Evolutionary conservation across 2,329 filamentous ascomycete species (phyloP).

Genomic region (Cordyceps cicadae): DNA sequence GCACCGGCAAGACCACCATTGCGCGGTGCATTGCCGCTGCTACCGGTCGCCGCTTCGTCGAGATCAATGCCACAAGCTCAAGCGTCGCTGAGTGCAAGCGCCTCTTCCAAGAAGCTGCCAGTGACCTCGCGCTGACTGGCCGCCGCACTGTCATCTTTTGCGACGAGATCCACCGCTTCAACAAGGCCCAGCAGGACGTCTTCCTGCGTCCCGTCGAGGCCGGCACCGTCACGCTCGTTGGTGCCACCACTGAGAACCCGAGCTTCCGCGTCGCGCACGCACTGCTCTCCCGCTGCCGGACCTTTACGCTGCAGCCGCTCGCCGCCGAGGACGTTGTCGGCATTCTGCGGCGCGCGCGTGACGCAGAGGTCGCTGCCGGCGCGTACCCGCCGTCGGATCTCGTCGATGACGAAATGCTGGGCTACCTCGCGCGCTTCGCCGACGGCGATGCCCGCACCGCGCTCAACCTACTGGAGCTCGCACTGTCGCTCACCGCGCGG

Average conservation of each 20-base stretch:
- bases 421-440: slow-evolving; percentile 75
- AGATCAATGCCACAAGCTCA: slow-evolving; percentile 88
- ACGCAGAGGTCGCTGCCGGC: slow-evolving; percentile 40
- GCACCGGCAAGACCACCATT: slow-evolving; percentile 85
- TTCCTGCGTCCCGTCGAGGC: slow-evolving; percentile 89
- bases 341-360: slow-evolving; percentile 71
- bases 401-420: slow-evolving; percentile 67
- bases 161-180: slow-evolving; percentile 92
- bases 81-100: slow-evolving; percentile 89
- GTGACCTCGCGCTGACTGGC: slow-evolving; percentile 72
- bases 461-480: slow-evolving; percentile 84
- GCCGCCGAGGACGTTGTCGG: slow-evolving; percentile 59
- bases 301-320: slow-evolving; percentile 76
- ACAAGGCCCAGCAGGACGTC: slow-evolving; percentile 87
- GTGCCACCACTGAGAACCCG: slow-evolving; percentile 94
- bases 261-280: slow-evolving; percentile 88
- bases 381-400: slow-evolving; percentile 41
- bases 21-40: slow-evolving; percentile 79
- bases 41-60: slow-evolving; percentile 79
- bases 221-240: slow-evolving; percentile 83
- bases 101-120: slow-evolving; percentile 75
- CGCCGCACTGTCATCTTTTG: slow-evolving; percentile 94
- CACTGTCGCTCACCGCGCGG: slow-evolving; percentile 58
- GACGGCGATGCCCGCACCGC: slow-evolving; percentile 91
- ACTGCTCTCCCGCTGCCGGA: slow-evolving; percentile 79